Base-by-base conservation (phyloP, 805 yeast species). In the Saccharomycopsis sp. region DNA sequence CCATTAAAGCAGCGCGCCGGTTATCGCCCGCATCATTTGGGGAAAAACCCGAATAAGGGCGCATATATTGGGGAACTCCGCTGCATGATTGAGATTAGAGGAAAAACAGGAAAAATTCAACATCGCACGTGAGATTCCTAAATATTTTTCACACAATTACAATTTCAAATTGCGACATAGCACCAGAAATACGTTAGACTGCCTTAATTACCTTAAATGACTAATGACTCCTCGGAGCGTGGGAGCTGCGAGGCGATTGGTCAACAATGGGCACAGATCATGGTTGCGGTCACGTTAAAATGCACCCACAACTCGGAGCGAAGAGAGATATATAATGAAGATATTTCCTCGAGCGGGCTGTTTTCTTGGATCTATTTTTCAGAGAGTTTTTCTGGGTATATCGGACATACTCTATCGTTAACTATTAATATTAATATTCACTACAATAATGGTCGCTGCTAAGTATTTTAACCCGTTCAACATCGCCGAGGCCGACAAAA, bases 401-500 rank as follows among this genome's bases (percentile, higher is more conserved):
- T n/a, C n/a, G n/a, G n/a, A n/a, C n/a, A n/a, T n/a, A n/a, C n/a
- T n/a, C n/a, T n/a, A n/a, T n/a, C n/a, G n/a, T n/a, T n/a, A n/a
- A n/a, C n/a, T n/a, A n/a, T n/a, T n/a, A n/a, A n/a, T n/a, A n/a
- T n/a, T n/a, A n/a, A 44, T 44, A 44, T 44, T 44, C 22, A 44
- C 19, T 35, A 17, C 49, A 44, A 44, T 12, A 44, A 44, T 44
- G 49, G 49, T 44, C 3, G 49, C 3, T 12, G 22, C 22, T 44
- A 44, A 44, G 12, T 44, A 44, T 17, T 44, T 44, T 7, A 44
- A 54, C 52, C 52, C 53, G 20, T 35, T 52, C 7, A 23, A 49
- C 14, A 19, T 55, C 8, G 56, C 58, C 7, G 57, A 57, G 23
- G 47, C 44, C 17, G 55, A 59, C 12, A 52, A 59, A 9, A 66